Evolutionary conservation across 2,329 filamentous ascomycete genomes (phyloP).

Genomic region (Exophiala viscosa): DNA sequence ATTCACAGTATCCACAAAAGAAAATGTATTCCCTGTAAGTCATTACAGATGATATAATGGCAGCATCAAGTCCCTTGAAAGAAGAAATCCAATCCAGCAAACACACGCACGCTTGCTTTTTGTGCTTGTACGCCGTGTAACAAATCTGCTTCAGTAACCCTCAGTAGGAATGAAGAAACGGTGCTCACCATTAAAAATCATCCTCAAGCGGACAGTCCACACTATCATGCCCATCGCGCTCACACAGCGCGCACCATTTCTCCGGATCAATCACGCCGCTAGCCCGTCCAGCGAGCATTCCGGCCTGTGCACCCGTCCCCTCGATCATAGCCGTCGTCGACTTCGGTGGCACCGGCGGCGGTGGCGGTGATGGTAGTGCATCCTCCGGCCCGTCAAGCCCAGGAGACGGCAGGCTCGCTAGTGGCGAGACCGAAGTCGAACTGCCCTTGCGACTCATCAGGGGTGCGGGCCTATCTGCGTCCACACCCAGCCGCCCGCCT

Average conservation of each 20-base stretch:
- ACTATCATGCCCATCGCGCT: constrained; percentile 93
- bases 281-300: constrained; percentile 72
- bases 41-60: too few species aligned
- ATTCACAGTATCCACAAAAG: too few species aligned
- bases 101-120: too few species aligned
- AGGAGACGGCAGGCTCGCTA: constrained; percentile 13
- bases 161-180: too few species aligned
- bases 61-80: too few species aligned
- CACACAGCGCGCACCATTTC: constrained; percentile 97
- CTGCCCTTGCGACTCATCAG: constrained; percentile 22
- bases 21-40: too few species aligned
- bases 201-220: constrained; percentile 93
- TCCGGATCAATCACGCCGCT: constrained; percentile 73
- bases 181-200: constrained; percentile 24
- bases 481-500: not conserved
- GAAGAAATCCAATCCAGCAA: too few species aligned
- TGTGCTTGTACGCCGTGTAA: too few species aligned
- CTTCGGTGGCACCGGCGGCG: constrained; percentile 6
- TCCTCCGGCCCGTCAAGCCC: constrained; percentile 39
- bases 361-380: constrained; percentile 50
- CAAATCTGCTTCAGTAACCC: too few species aligned
- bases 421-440: not conserved
- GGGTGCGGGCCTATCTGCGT: constrained; percentile 21
- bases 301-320: constrained; percentile 40
- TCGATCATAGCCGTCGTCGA: constrained; percentile 32